A percentile compares a stretch with the other conserved stretches of the same genome.
Evolutionary conservation across 805 yeast species (phyloP).

Genomic region (Lipomyces kockii): DNA sequence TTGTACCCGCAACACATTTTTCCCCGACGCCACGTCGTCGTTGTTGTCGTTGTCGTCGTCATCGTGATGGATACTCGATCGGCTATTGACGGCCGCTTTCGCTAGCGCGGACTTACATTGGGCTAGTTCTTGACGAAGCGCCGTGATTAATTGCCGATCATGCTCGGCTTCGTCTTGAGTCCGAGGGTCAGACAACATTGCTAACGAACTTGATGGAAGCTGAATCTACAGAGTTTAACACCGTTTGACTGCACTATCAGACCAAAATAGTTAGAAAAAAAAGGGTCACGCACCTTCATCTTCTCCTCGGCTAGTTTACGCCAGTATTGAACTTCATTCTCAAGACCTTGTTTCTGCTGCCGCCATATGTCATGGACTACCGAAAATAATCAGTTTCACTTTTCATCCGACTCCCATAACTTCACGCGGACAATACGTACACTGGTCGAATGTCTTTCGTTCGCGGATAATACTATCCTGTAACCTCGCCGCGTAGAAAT

Average conservation of each 20-base stretch:
- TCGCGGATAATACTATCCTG: constrained; percentile 32
- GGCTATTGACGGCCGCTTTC: background rate
- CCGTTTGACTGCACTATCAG: background rate
- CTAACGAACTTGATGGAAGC: background rate
- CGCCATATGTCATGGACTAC: constrained; percentile 28
- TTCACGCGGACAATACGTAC: constrained; percentile 10
- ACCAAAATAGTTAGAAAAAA: background rate
- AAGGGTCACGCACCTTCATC: background rate
- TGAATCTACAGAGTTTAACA: background rate
- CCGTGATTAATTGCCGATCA: constrained; percentile 5
- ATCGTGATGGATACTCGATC: background rate
- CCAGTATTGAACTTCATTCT: constrained; percentile 31
- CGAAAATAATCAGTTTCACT: background rate
- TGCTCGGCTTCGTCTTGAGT: constrained; percentile 9
- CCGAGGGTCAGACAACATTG: background rate
- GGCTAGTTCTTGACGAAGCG: constrained; percentile 11
- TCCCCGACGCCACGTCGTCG: background rate
- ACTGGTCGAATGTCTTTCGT: constrained; percentile 25
- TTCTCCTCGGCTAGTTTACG: constrained; percentile 8
- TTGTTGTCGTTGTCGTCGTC: background rate
- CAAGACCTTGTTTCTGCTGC: constrained; percentile 27
- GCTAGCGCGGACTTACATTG: background rate
- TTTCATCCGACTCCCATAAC: background rate
- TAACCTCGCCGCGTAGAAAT: constrained; percentile 28
- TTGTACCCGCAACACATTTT: background rate